Evolutionary conservation across 2,329 filamentous ascomycete genomes (phyloP), one percentile per base, ranked within the genome.

Genomic region (Penicillium verrucosum): DNA sequence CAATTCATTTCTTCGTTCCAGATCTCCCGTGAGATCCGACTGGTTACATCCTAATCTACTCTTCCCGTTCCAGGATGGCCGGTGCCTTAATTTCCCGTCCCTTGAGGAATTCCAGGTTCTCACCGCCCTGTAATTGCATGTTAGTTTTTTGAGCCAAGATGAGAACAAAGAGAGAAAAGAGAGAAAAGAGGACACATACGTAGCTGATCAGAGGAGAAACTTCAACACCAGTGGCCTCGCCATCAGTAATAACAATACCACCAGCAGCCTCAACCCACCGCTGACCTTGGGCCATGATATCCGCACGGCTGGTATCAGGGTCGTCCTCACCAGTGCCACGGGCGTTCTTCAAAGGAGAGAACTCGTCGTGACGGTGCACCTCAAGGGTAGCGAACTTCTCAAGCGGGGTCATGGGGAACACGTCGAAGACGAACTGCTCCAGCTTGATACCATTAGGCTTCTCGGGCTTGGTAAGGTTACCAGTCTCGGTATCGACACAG

Each of bases 371-470:
- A 60, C 94, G 90, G 75, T 87, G 90, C 51, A 99, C 94, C 78
- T 99, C 94, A 79, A 97, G 88, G 76, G 88, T 96, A 25, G 92
- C 94, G 71, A 99, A 99, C 78, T 95, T 92, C 64, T 87, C 83
- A 62, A 99, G 85, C 18, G 87, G 80, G 51, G 96, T 81, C 81
- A 93, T 84, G 59, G 93, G 92, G 82, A 99, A 99, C 71, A 96
- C 94, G 73, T 99, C 94, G 72, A 99, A 99, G 59, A 99, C 92
- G 69, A 97, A 99, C 77, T 97, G 94, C 82, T 99, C 94, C 38
- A 99, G 85, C 82, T 99, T 99, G 83, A 99, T 92, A 65, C 94
- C 94, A 72, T 99, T 99, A 63, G 94, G 91, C 80, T 92, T 94
- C 74, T 92, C 87, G 3, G 93, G 92, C 83, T 96, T 96, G 75